Evolutionary conservation across 805 yeast genomes (phyloP), one percentile per base, ranked within the genome.

Genomic region (Kodamaea neixiangensis): DNA sequence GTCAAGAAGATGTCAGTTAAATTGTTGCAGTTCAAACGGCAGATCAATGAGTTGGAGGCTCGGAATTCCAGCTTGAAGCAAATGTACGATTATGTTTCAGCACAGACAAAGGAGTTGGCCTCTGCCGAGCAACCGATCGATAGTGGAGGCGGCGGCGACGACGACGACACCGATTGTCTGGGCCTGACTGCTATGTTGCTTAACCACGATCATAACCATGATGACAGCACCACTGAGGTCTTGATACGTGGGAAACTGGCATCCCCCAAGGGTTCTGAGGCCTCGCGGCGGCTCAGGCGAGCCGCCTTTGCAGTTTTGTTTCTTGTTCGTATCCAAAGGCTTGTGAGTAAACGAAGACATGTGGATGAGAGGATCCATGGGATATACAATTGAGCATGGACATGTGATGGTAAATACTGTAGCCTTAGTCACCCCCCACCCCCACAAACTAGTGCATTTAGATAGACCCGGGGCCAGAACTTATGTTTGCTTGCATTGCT

Each of bases 1-100:
- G n/a, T 52, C 37, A 44, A 44, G 13, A 50, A 43, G 38, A 11
- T 54, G n/a, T 51, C 50, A 33, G 17, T 43, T 2, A 49, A 51
- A 17, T 20, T 54, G 20, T 5, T 54, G 9, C 22, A 34, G 14
- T 50, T 48, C 42, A 48, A 51, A 21, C 44, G 50, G n/a, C 46
- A 48, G n/a, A 45, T 51, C 21, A 33, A 44, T 21, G 52, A 48
- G 7, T 35, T 50, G 47, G 39, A 29, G 7, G 39, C 51, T 3
- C 31, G 40, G 33, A 52, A 51, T 44, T 49, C 48, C 10, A 42
- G 48, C 15, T 44, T 54, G 21, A 38, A 25, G 37, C 33, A 31
- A 19, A 47, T 47, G 45, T 56, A 34, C 44, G 40, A 20, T 21
- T 44, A 14, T 46, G 42, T 45, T 18, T n/a, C 42, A 21, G 43